Base-by-base conservation (phyloP, 2,329 filamentous ascomycete genomes). In the Aureobasidium pullulans region DNA sequence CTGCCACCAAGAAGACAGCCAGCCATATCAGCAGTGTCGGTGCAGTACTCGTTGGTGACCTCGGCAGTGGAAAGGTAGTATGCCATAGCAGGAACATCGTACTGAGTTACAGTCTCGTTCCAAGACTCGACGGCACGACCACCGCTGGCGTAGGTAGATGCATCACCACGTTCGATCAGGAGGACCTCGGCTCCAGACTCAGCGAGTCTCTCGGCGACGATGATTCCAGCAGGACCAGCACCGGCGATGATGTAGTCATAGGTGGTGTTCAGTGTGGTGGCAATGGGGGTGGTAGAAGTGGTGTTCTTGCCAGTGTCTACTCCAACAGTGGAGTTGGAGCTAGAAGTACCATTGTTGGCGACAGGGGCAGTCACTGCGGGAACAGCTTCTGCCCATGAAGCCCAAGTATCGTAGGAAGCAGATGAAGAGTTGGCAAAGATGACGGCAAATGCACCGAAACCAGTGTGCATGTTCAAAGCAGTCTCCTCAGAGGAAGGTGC, bases 211-310 rank as follows among this genome's bases (percentile, higher is more conserved):
- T 79, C 77, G 32, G 79, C 78, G 36, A 78, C 75, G 32, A 81
- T 78, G 56, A 82, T 79, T 6, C 80, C 79, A 7, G 78, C 78
- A 7, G 79, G 77, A 32, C 79, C 80, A 37, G 78, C 76, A n/a
- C 77, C 77, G 16, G 79, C 72, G 15, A 80, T 68, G 48, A 80
- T 78, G 32, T 60, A 60, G 37, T 62, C 61, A 6, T 62, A 62
- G 11, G 59, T 59, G 6, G 52, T 39, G 44, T 61, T 58, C 29
- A 46, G 36, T 5, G 46, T 43, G 3, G 52, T 60, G 9, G 52
- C 40, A 31, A 49, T 13, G 23, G 39, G 23, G 8, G 15, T 9
- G 32, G 58, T 32, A 29, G 42, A 46, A 19, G 50, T 32, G 31
- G n/a, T 36, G 16, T 42, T 47, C 19, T 40, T 36, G 10, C 48